Evolutionary conservation across 2,329 filamentous ascomycete species (phyloP), one percentile per base, ranked within the genome.

Genomic region (Sporothrix protearum): DNA sequence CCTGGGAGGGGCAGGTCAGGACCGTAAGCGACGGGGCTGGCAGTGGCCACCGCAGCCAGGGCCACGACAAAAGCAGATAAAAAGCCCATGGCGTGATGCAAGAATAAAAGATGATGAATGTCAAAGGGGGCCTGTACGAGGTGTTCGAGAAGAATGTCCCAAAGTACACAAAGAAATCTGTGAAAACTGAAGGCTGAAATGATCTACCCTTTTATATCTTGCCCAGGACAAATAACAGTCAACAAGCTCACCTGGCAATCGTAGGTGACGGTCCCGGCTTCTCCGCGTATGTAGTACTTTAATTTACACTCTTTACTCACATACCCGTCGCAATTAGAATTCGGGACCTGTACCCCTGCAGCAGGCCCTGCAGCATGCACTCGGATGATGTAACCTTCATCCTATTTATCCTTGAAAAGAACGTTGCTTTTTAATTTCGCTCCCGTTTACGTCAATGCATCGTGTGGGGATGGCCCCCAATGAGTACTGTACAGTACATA

Each of bases 261-360:
- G n/a, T 59, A 59, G 57, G 57, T 36, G n/a, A 63, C 57, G 57
- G 57, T 63, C 57, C 57, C 57, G 57, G 36, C 14, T 7, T 63
- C 57, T 63, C 57, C 57, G 42, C 28, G 14, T 25, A 10, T 9
- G 33, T 42, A 10, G 19, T 4, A 33, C 36, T 4, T 36, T 14
- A 3, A 36, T 4, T 36, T 36, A 36, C 33, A 36, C n/a, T n/a
- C n/a, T 36, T 8, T 42, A 10, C 12, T 42, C 39, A 42, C 12
- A n/a, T 51, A 42, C 25, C 10, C n/a, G 12, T 22, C 16, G 7
- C 57, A 63, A 42, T 63, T 6, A 25, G 33, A 6, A 10, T 25
- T 63, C 42, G 57, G 57, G 30, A 14, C n/a, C 9, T 42, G 16
- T 63, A 36, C 7, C 16, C 22, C 3, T 36, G n/a, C 19, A 25